Base-by-base conservation (phyloP, 305 asterid genomes). In the Fraxinus nigra region DNA sequence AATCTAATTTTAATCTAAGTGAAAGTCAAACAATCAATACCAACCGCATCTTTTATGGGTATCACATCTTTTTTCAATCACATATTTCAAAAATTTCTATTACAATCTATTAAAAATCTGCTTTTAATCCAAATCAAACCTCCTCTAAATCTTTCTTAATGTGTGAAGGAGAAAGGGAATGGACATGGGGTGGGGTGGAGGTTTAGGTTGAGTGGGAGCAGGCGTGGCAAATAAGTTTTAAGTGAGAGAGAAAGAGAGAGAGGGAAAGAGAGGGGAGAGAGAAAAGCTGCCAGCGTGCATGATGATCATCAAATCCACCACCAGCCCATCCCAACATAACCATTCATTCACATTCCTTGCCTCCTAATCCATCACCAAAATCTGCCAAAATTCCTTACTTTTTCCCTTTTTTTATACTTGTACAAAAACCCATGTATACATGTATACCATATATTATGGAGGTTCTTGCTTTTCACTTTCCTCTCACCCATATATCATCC, bases 251-350 rank as follows among this genome's bases (percentile, higher is more conserved):
- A 28, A 1, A 28, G 40, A 35, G 9, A 35, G 10, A 37, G 40
- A 6, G 38, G 4, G 20, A 2, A n/a, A 14, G 59, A 48, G 20
- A 4, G 20, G 20, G 81, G 86, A 76, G 77, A 56, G 78, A 86
- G 80, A 93, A 90, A 92, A 92, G 95, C 93, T 92, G 96, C 93
- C 91, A 92, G 97, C 95, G 92, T 90, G 98, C 97, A 85, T 82
- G 79, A 87, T 85, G 84, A 85, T 88, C 89, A 91, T 84, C 83
- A 88, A 84, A 78, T 81, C 61, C 61, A 51, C 61, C 61, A 16
- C 80, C 86, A 72, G 85, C 75, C 59, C 75, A 24, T 63, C 81
- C 81, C 70, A 70, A 54, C 81, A 46, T 72, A 65, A 79, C 76
- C 54, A 80, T 84, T 80, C 84, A 84, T 81, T 85, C 82, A 79